These are phyloP conservation scores for Clavispora carvajalis DNA, from an alignment of 805 yeast genomes.

Conservation along the genomic window DNA sequence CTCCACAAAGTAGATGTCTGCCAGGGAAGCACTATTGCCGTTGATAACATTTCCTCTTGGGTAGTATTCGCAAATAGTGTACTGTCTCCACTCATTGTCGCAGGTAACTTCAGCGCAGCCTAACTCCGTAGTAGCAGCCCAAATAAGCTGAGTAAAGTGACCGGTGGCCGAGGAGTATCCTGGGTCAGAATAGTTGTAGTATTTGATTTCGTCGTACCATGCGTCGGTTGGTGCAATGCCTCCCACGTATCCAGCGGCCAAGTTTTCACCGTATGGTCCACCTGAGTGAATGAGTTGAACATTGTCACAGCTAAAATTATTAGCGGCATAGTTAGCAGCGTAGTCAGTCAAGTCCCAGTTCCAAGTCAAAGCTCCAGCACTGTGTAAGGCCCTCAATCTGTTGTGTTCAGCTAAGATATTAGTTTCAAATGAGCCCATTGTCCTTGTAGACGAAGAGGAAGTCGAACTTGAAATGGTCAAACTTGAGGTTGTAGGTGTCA, in stretches of 20 bases:
- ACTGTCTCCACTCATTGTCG: conserved; percentile 47
- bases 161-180: conserved; percentile 55
- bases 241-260: conserved; percentile 62
- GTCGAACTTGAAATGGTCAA: not conserved
- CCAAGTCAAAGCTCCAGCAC: conserved; percentile 29
- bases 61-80: conserved; percentile 67
- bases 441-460: conserved; percentile 1
- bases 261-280: conserved; percentile 71
- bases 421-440: conserved; percentile 18
- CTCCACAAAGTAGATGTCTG: conserved; percentile 31
- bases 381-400: conserved; percentile 32
- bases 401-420: conserved; percentile 34
- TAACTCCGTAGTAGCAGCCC: conserved; percentile 55
- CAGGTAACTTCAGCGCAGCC: conserved; percentile 63
- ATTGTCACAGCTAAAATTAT: conserved; percentile 45
- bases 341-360: conserved; percentile 27
- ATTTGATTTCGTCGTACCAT: conserved; percentile 65
- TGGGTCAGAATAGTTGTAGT: conserved; percentile 50
- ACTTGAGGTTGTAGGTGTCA: not conserved
- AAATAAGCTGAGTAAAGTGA: conserved; percentile 74
- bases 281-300: conserved; percentile 60
- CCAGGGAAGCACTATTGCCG: conserved; percentile 25
- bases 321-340: conserved; percentile 44
- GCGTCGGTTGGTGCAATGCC: conserved; percentile 57
- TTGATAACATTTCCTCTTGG: conserved; percentile 47